Evolutionary conservation across 768 basidiomycete species (phyloP), one percentile per base, ranked within the genome.

Genomic region (Strobilomyces confusus): DNA sequence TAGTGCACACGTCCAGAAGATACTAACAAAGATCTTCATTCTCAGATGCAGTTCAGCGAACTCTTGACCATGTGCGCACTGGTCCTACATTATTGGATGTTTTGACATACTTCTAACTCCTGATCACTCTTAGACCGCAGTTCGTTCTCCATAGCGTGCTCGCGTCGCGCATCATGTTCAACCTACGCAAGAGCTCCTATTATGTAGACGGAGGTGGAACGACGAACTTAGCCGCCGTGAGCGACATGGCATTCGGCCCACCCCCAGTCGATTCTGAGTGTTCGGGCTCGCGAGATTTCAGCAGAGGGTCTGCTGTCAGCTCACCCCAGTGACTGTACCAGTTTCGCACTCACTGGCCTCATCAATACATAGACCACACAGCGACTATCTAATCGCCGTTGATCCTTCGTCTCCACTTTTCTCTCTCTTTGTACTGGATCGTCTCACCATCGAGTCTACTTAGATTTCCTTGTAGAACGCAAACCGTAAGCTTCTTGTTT

Each of bases 91-190:
- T 14, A 5, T 41, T 22, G 8, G n/a, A n/a, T n/a, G n/a, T n/a
- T n/a, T 13, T 5, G n/a, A 37, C 17, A n/a, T 23, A 4, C 23
- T 2, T 23, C 14, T 37, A 14, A 14, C 17, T 22, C 41, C 12
- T n/a, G 9, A 42, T 2, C 30, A 37, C 20, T 4, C 23, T 1
- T 23, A 59, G 57, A 42, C 38, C 38, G 14, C 58, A 59, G 34
- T 29, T 55, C 14, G 5, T 38, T 5, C 56, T 47, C 22, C 46
- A 47, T 6, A 47, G 46, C 17, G 22, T 47, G 15, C 33, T 47
- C 6, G 33, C 46, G 7, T 58, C 56, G 2, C 51, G 58, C 12
- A 54, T 59, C 36, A 44, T 59, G 56, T 59, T 59, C 33, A 54
- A 54, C 13, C 25, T 59, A 23, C 51, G 58, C 30, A 50, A 44